Evolutionary conservation across 768 basidiomycete species (phyloP).

Genomic region (Coprinopsis marcescibilis): DNA sequence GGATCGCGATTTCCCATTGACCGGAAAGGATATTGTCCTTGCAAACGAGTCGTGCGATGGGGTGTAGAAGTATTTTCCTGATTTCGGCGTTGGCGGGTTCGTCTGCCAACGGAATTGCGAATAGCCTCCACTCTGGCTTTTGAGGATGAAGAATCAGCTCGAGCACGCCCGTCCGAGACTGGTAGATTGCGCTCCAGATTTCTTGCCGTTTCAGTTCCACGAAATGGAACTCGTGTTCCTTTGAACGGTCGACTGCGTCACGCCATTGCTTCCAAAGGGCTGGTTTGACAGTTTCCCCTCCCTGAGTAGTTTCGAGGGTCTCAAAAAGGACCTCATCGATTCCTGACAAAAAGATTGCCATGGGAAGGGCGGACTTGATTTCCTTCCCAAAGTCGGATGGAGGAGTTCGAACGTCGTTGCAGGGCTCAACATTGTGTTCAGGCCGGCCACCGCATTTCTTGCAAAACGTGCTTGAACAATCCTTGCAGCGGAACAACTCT

Average conservation of each 20-base stretch:
- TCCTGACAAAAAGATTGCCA: constrained; percentile 63
- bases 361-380: constrained; percentile 78
- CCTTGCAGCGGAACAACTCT: constrained; percentile 59
- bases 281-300: constrained; percentile 38
- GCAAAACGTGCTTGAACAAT: constrained; percentile 79
- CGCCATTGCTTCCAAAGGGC: constrained; percentile 68
- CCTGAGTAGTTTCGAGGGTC: constrained; percentile 34
- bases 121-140: constrained; percentile 85
- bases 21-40: constrained; percentile 55
- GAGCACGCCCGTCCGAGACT: constrained; percentile 61
- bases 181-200: constrained; percentile 78
- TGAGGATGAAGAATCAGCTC: constrained; percentile 73
- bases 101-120: constrained; percentile 55
- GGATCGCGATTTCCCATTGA: constrained; percentile 77
- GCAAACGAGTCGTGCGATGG: constrained; percentile 72
- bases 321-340: constrained; percentile 51
- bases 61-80: constrained; percentile 63
- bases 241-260: constrained; percentile 56
- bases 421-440: constrained; percentile 66
- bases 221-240: constrained; percentile 67
- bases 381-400: constrained; percentile 72
- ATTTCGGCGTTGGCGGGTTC: constrained; percentile 74
- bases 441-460: constrained; percentile 86
- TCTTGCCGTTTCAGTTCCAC: constrained; percentile 83
- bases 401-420: constrained; percentile 60